These are phyloP conservation scores for Dentipellis fragilis DNA, from an alignment of 768 basidiomycete genomes.

Conservation along the genomic window DNA sequence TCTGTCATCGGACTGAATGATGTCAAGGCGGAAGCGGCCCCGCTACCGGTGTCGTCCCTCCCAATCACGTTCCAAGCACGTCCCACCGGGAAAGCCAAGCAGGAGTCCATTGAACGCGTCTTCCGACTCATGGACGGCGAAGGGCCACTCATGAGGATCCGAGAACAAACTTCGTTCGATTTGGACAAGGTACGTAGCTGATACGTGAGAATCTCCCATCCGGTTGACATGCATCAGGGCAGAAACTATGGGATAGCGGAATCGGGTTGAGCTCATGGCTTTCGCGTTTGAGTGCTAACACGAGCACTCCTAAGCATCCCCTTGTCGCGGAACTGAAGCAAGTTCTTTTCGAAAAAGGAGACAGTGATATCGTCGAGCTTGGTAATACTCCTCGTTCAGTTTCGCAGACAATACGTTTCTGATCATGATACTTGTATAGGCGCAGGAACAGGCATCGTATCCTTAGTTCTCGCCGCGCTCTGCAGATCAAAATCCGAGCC, in stretches of 20 bases:
- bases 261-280: constrained; percentile 81
- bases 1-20: constrained; percentile 33
- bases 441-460: constrained; percentile 78
- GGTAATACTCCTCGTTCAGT: constrained; percentile 31
- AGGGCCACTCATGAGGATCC: constrained; percentile 35
- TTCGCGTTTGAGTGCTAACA: constrained; percentile 21
- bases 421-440: constrained; percentile 37
- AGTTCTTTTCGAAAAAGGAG: constrained; percentile 29
- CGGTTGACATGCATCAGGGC: constrained; percentile 1
- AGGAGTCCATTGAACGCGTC: constrained; percentile 55
- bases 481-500: constrained; percentile 20
- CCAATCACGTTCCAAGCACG: constrained; percentile 39
- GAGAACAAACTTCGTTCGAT: constrained; percentile 83
- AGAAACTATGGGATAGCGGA: constrained; percentile 98
- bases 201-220: background rate
- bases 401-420: background rate
- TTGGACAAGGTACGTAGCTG: constrained; percentile 68
- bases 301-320: background rate
- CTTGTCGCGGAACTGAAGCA: constrained; percentile 19
- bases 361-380: constrained; percentile 52
- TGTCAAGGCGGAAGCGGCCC: constrained; percentile 28
- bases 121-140: constrained; percentile 28
- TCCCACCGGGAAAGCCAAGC: constrained; percentile 32
- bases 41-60: constrained; percentile 61
- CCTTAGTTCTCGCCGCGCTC: constrained; percentile 52